A percentile compares a stretch with the other conserved stretches of the same genome.
Evolutionary conservation across 305 asterid species (phyloP).

Genomic region (Fraxinus floribunda): DNA sequence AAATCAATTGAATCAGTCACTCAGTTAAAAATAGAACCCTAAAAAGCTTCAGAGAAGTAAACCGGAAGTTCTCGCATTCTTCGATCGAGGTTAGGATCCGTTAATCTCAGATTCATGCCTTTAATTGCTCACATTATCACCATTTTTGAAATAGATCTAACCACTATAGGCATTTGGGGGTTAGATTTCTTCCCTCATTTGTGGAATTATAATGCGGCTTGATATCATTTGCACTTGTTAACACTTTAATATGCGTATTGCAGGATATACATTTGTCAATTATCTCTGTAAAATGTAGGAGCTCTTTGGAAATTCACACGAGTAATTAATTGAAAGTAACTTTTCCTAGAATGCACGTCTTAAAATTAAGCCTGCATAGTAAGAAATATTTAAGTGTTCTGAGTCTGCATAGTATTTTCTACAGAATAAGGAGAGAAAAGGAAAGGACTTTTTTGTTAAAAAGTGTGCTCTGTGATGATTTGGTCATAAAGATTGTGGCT

Average conservation of each 20-base stretch:
- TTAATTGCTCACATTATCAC: constrained; percentile 9
- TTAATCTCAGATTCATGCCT: constrained; percentile 5
- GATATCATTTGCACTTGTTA: constrained; percentile 12
- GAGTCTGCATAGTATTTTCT: neutral
- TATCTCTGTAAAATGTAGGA: neutral
- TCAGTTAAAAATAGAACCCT: constrained; percentile 5
- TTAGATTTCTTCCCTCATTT: neutral
- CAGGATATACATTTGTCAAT: neutral
- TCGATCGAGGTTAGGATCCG: constrained; percentile 34
- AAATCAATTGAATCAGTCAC: neutral
- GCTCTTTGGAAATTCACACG: constrained; percentile 11
- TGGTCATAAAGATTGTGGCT: constrained; percentile 7
- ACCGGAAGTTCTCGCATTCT: constrained; percentile 24
- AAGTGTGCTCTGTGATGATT: neutral
- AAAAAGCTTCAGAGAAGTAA: constrained; percentile 15
- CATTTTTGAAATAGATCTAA: constrained; percentile 30
- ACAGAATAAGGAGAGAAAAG: constrained; percentile 6
- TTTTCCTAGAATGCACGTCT: neutral
- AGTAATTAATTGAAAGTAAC: neutral
- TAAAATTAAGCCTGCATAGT: neutral
- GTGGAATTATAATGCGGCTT: constrained; percentile 21
- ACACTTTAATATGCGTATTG: constrained; percentile 17
- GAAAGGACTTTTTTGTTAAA: neutral
- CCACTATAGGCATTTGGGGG: constrained; percentile 15
- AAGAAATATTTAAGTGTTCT: neutral